Conservation (phyloP, 192 early-diverging fungal species). For the Coemansia sp. region DNA sequence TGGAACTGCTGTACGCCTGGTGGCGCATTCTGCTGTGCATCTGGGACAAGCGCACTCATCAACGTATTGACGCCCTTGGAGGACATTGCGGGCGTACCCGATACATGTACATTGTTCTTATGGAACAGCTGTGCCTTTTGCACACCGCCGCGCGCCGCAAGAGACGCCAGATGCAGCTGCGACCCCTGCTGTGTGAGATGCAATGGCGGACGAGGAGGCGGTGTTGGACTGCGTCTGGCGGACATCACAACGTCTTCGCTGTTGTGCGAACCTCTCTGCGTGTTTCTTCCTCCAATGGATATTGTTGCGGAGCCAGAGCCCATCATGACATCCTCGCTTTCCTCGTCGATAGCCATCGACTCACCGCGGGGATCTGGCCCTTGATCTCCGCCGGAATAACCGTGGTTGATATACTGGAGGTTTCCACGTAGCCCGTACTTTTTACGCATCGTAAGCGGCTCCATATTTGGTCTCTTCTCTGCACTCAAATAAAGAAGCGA, state of each 20-base stretch:
- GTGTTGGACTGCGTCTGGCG: constrained; percentile 1
- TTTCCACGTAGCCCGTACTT: constrained; percentile 53
- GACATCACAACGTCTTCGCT: constrained; percentile 23
- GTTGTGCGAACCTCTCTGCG: neutral
- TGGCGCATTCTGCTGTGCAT: constrained; percentile 32
- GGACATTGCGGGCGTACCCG: constrained; percentile 10
- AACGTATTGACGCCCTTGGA: constrained; percentile 46
- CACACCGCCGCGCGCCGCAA: constrained; percentile 6
- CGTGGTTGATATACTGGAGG: constrained; percentile 42
- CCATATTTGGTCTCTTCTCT: constrained; percentile 51
- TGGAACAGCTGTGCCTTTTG: constrained; percentile 44
- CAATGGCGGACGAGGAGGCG: constrained; percentile 9
- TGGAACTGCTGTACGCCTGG: constrained; percentile 14
- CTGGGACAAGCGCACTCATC: constrained; percentile 42
- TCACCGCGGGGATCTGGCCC: constrained; percentile 32
- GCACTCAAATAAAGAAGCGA: constrained; percentile 48
- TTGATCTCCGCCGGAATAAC: constrained; percentile 18
- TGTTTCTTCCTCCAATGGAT: too few species aligned
- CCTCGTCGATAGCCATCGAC: constrained; percentile 8
- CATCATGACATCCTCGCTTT: constrained; percentile 2
- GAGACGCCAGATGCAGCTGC: neutral
- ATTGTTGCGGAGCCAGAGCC: neutral
- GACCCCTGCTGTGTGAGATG: constrained; percentile 3
- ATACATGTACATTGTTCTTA: constrained; percentile 23
- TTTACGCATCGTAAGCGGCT: constrained; percentile 52